Conservation (phyloP, 768 basidiomycete genomes). For the Panus rudis region DNA sequence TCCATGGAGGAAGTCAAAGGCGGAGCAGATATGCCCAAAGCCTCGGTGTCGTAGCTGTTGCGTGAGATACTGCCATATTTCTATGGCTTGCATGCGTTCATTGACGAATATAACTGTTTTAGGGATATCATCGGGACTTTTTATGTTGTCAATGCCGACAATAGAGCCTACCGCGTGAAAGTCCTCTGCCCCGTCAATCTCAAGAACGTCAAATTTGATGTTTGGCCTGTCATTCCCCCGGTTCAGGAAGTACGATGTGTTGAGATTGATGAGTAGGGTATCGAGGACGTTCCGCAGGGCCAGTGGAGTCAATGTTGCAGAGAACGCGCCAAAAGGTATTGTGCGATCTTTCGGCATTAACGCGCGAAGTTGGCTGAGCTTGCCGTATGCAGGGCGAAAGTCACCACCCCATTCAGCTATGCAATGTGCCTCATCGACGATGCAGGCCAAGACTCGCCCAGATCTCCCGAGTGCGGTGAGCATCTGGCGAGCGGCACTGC, state of each 20-base stretch:
- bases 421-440: constrained; percentile 36
- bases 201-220: neutral
- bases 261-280: neutral
- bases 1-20: neutral
- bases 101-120: neutral
- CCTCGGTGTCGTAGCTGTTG: too few species aligned
- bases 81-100: neutral
- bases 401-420: constrained; percentile 28
- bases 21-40: neutral
- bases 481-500: constrained; percentile 9
- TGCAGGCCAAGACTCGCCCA: constrained; percentile 15
- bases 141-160: neutral
- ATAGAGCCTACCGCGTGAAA: neutral
- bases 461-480: constrained; percentile 17
- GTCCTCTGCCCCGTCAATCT: constrained; percentile 1
- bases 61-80: neutral
- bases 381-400: constrained; percentile 25
- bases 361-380: constrained; percentile 23
- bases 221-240: constrained; percentile 4
- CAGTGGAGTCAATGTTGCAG: constrained; percentile 28
- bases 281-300: constrained; percentile 10
- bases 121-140: neutral
- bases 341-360: constrained; percentile 24
- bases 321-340: constrained; percentile 25
- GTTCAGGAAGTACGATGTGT: neutral